Base-by-base conservation (phyloP, 2,329 filamentous ascomycete genomes). In the Ploettnerulaceae sp. region DNA sequence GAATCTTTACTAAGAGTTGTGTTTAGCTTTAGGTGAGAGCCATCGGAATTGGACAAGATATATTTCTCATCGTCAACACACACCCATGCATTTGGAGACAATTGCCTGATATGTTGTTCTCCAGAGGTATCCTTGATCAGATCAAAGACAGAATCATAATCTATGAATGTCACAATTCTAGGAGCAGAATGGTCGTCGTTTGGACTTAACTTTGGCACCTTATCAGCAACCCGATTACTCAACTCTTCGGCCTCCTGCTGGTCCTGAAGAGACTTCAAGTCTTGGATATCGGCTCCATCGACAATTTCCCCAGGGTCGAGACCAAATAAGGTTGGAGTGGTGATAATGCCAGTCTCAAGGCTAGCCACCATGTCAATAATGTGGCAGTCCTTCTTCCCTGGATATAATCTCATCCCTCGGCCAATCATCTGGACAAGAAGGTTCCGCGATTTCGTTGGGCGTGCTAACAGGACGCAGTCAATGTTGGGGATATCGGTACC, bases 401-500 rank as follows among this genome's bases (percentile, higher is more conserved):
- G 73, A 63, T 88, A 77, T 29, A 96, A 69, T 32, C 93, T 81
- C 80, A 98, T 86, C 4, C 93, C 93, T 58, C 93, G 79, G 0
- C 93, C 93, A 52, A 98, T 95, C 93, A 98, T 98, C 67, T 98
- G 93, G 1, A 97, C 81, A 1, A 98, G 77, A 2, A 98, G 71
- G 58, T 96, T 97, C n/a, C 86, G 81, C 12, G 93, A 97, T 57
- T 84, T 82, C 1, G 93, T 98, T 0, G 93, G 93, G 18, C 93
- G 75, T 3, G 86, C 89, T 7, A 98, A 75, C 7, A 98, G 64
- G 18, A 98, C 79, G 62, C 93, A 97, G 69, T 98, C 93, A 55
- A 98, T 87, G 63, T 95, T 96, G 5, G 94, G 93, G 24, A 98
- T 95, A 61, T 98, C 93, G 1, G 93, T 98, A 2, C 93, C 93